phyloP scores from a whole-genome alignment of 2,329 filamentous ascomycete species.

The Pochonia chlamydosporia region DNA sequence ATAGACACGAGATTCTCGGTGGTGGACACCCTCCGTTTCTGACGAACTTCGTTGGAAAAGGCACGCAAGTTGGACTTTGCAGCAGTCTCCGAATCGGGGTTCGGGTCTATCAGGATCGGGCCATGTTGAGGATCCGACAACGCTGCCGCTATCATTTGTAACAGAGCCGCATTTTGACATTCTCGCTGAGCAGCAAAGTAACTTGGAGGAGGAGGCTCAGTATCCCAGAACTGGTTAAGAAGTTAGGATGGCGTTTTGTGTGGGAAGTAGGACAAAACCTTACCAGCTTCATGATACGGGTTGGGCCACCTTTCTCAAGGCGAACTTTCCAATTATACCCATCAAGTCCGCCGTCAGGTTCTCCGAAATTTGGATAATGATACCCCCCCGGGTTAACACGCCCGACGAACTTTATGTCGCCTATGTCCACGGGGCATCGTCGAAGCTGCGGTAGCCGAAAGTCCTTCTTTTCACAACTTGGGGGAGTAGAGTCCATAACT shows the following conservation, averaged over 20 bases:
- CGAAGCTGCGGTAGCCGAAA: background rate
- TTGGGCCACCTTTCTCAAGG: background rate
- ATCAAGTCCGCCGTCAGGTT: background rate
- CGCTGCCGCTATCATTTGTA: background rate
- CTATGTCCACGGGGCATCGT: background rate
- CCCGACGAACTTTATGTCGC: background rate
- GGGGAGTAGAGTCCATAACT: too few relatives aligned
- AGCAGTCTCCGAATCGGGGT: background rate
- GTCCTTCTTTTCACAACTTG: background rate
- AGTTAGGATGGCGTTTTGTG: background rate
- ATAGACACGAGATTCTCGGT: too few relatives aligned
- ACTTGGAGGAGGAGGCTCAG: background rate
- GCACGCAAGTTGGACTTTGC: background rate
- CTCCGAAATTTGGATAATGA: too few relatives aligned
- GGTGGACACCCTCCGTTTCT: too few relatives aligned
- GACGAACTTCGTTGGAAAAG: conserved; percentile 4
- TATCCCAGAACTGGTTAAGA: background rate
- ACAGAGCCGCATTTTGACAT: background rate
- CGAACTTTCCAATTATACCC: background rate
- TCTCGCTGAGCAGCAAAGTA: background rate
- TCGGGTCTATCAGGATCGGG: background rate
- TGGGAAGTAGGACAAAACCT: too few relatives aligned
- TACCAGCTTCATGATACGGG: background rate
- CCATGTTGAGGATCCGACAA: background rate
- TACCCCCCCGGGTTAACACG: too few relatives aligned